Percentiles rank a stretch among this genome's conserved stretches.
Conservation (phyloP, 306 rosid species). For the Rosa chinensis region DNA sequence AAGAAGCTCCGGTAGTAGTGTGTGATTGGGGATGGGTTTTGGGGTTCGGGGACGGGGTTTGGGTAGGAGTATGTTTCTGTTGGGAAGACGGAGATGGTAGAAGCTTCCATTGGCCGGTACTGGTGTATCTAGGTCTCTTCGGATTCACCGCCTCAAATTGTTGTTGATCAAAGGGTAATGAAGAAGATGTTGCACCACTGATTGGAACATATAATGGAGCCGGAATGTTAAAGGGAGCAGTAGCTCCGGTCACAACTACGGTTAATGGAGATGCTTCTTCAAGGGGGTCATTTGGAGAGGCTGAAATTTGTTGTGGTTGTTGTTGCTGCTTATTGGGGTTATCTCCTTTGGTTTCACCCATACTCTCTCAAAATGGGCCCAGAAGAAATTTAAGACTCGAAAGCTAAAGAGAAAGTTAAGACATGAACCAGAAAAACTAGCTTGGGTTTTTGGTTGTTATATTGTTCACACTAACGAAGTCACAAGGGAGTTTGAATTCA, state of each 20-base stretch:
- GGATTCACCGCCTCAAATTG: constrained; percentile 61
- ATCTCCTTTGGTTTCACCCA: constrained; percentile 76
- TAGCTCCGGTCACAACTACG: constrained; percentile 5
- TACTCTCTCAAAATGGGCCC: constrained; percentile 46
- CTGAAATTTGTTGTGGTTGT: constrained; percentile 51
- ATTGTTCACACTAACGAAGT: constrained; percentile 28
- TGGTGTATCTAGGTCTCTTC: constrained; percentile 62
- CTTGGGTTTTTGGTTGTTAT: constrained; percentile 2
- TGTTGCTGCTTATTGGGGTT: constrained; percentile 51
- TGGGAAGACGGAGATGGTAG: constrained; percentile 67
- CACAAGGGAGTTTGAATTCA: constrained; percentile 13
- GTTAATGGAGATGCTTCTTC: constrained; percentile 38
- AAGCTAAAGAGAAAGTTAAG: constrained; percentile 6
- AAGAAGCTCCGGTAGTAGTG: constrained; percentile 38
- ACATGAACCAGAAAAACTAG: constrained; percentile 43
- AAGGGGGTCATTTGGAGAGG: constrained; percentile 49
- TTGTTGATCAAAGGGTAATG: constrained; percentile 49
- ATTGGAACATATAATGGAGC: constrained; percentile 50
- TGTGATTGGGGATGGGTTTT: constrained; percentile 8
- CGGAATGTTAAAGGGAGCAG: constrained; percentile 29
- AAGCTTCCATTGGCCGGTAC: constrained; percentile 84
- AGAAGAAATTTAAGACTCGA: background rate
- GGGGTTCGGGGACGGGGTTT: constrained; percentile 52
- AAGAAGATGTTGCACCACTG: constrained; percentile 45
- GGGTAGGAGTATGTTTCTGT: constrained; percentile 31